Evolutionary conservation across 2,329 filamentous ascomycete genomes (phyloP), one percentile per base, ranked within the genome.

Genomic region (Cladosporium colombiae): DNA sequence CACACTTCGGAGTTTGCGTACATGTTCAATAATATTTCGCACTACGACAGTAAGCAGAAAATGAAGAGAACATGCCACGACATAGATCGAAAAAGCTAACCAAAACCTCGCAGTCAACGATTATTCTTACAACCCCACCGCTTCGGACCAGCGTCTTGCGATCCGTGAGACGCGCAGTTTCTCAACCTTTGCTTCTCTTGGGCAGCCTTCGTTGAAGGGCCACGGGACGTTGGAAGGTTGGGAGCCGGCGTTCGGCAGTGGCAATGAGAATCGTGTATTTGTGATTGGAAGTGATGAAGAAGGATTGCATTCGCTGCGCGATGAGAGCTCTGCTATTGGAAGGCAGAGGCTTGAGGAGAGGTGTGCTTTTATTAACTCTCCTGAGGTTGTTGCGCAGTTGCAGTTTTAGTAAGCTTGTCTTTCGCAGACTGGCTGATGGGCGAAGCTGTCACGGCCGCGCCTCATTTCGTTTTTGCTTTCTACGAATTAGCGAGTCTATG

Each of bases 1-100:
- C 84, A 87, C 70, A 84, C 82, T 0, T 81, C 82, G 0, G 84
- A 86, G 61, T 81, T 86, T 29, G 80, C 82, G 5, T 86, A 85
- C 72, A 74, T 84, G 3, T 86, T 82, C 66, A 83, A 69, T 29
- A 72, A 71, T 31, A 57, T 73, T 3, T 67, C 79, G 2, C 74
- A 79, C 61, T 86, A 82, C 71, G 77, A 83, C 60, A 70, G 61
- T 63, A 56, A 63, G 61, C 49, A 52, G 23, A 5, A 10, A 46
- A 46, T 11, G 2, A n/a, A n/a, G n/a, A n/a, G 1, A 46, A n/a
- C 3, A 1, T 11, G n/a, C 3, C 40, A 46, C 40, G 16, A 21
- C 40, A 46, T 4, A 46, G 3, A 21, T 44, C 4, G 5, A 18
- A 13, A 18, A 31, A 56, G 50, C 61, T 63, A 31, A 63, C 61